Evolutionary conservation across 345 rosid genomes (phyloP).

Genomic region (Acer saccharum): DNA sequence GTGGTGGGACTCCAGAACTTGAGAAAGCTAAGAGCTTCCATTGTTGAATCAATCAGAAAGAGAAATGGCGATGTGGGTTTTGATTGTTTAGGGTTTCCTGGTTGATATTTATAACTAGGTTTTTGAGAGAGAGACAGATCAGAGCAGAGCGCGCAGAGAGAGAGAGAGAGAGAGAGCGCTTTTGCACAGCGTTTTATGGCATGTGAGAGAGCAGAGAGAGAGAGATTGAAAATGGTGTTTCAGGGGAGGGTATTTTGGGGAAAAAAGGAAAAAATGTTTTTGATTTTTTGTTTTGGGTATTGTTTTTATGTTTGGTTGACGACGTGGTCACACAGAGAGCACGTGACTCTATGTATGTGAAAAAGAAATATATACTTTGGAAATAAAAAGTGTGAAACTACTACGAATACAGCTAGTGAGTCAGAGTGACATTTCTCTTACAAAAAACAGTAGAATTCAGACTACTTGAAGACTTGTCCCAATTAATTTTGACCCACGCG

Average conservation of each 20-base stretch:
- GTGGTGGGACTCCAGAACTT: conserved; percentile 51
- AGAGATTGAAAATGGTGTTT: conserved; percentile 40
- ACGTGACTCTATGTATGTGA: conserved; percentile 18
- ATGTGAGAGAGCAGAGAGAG: background rate
- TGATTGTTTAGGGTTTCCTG: conserved; percentile 12
- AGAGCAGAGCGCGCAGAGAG: background rate
- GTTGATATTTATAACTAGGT: conserved; percentile 15
- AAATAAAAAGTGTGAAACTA: no score
- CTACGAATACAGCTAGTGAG: no score
- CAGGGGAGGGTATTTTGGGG: conserved; percentile 2
- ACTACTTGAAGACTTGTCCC: conserved; percentile 9
- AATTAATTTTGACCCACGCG: conserved; percentile 23
- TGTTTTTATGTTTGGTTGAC: conserved; percentile 9
- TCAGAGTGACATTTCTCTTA: no score
- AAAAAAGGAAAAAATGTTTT: background rate
- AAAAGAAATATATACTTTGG: background rate
- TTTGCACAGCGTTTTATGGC: conserved; percentile 54
- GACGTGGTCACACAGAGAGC: conserved; percentile 20
- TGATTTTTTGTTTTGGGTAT: conserved; percentile 10
- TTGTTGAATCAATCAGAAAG: background rate
- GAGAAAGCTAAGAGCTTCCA: conserved; percentile 78
- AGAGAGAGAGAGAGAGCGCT: conserved; percentile 26
- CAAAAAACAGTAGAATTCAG: no score
- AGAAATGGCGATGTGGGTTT: no score
- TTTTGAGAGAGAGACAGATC: background rate